phyloP scores from a whole-genome alignment of 352 stramenopile species.

The Phytopythium boreale region DNA sequence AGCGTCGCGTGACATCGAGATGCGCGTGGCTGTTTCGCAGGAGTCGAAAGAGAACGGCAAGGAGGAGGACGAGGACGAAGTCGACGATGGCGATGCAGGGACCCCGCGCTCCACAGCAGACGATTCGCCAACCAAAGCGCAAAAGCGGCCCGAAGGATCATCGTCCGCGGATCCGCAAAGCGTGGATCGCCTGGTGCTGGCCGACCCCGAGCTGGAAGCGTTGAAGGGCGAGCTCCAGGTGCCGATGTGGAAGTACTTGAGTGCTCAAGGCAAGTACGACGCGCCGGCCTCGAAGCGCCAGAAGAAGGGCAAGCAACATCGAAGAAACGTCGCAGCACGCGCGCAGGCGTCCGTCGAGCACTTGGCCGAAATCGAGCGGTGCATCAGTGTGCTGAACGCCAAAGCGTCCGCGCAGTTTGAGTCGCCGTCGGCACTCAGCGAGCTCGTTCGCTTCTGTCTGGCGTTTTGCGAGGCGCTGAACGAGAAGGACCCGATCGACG shows the following conservation, averaged over 20 bases:
- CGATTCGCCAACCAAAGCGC: slow-evolving; percentile 12
- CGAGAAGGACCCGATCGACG: slow-evolving; percentile 30
- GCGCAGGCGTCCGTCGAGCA: background rate
- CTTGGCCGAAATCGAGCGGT: slow-evolving; percentile 29
- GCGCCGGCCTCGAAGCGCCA: slow-evolving; percentile 47
- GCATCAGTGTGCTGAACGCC: slow-evolving; percentile 34
- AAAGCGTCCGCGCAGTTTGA: slow-evolving; percentile 34
- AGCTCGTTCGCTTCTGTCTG: slow-evolving; percentile 46
- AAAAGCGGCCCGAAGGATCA: slow-evolving; percentile 3
- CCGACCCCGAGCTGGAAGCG: slow-evolving; percentile 33
- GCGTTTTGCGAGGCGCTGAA: slow-evolving; percentile 36
- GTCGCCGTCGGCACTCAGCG: slow-evolving; percentile 22
- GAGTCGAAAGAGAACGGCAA: background rate
- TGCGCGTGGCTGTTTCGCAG: background rate
- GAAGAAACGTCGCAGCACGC: slow-evolving; percentile 11
- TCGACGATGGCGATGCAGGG: slow-evolving; percentile 6
- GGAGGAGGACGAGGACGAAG: slow-evolving; percentile 14
- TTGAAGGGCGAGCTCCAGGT: slow-evolving; percentile 42
- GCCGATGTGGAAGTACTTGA: slow-evolving; percentile 31
- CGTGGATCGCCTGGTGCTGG: slow-evolving; percentile 25
- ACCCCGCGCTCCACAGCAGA: slow-evolving; percentile 4
- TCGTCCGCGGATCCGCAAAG: background rate
- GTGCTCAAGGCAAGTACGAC: slow-evolving; percentile 15
- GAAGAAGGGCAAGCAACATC: slow-evolving; percentile 61
- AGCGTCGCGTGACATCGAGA: background rate